Evolutionary conservation across 1,139 yeast genomes (phyloP).

Genomic region (Wickerhamomyces sp.): DNA sequence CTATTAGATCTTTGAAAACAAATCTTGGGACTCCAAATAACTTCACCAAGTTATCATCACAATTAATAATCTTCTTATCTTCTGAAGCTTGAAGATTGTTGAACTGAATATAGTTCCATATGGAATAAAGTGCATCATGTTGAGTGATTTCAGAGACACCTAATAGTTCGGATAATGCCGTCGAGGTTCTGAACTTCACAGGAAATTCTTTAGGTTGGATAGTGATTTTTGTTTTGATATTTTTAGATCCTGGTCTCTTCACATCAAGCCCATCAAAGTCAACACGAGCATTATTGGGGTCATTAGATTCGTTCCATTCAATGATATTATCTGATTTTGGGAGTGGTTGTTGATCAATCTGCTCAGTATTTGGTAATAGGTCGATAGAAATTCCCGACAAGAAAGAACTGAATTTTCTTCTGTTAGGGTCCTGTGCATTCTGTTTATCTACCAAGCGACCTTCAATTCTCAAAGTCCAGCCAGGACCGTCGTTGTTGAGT

Average conservation of each 20-base stretch:
- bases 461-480: slow-evolving; percentile 87
- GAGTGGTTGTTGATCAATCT: slow-evolving; percentile 12
- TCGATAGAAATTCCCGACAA: slow-evolving; percentile 84
- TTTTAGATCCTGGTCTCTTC: slow-evolving; percentile 68
- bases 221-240: slow-evolving; percentile 67
- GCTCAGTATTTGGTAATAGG: slow-evolving; percentile 39
- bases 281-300: slow-evolving; percentile 37
- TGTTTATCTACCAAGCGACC: slow-evolving; percentile 64
- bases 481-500: slow-evolving; percentile 37
- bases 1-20: slow-evolving; percentile 72
- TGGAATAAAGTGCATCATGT: slow-evolving; percentile 76
- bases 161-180: slow-evolving; percentile 62
- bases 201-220: slow-evolving; percentile 75
- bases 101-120: slow-evolving; percentile 86
- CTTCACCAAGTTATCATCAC: slow-evolving; percentile 62
- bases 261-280: slow-evolving; percentile 89
- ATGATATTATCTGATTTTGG: slow-evolving; percentile 38
- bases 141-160: slow-evolving; percentile 80
- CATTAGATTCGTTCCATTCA: slow-evolving; percentile 59
- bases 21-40: slow-evolving; percentile 46
- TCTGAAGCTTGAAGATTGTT: slow-evolving; percentile 59
- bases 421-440: slow-evolving; percentile 33
- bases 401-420: slow-evolving; percentile 71
- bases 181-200: slow-evolving; percentile 57
- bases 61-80: slow-evolving; percentile 54